These are phyloP conservation scores for Xylaria nigripes DNA, from an alignment of 495 filamentous ascomycete species.

Conservation along the genomic window DNA sequence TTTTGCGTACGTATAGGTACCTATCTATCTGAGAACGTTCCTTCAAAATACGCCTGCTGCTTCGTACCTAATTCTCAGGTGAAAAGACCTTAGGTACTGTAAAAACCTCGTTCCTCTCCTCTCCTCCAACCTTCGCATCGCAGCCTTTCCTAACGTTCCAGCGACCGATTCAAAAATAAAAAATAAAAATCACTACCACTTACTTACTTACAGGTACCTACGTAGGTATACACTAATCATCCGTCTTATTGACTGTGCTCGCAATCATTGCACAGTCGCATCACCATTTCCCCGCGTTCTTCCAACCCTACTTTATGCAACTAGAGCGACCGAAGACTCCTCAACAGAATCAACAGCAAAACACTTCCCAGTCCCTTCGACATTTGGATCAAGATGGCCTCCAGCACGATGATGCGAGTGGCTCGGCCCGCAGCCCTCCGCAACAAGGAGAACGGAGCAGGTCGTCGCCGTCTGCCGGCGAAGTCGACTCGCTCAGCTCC, in stretches of 20 bases:
- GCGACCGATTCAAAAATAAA: background rate
- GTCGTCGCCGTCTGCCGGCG: constrained; percentile 20
- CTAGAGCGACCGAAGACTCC: constrained; percentile 59
- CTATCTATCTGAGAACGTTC: too few relatives aligned
- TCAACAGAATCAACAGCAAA: constrained; percentile 42
- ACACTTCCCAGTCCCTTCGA: constrained; percentile 33
- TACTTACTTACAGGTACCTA: background rate
- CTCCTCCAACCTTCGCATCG: background rate
- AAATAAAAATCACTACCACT: background rate
- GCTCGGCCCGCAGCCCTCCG: constrained; percentile 19
- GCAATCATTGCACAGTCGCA: constrained; percentile 60
- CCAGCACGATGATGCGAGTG: constrained; percentile 42
- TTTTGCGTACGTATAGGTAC: too few relatives aligned
- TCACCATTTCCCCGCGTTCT: constrained; percentile 24
- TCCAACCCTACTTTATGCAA: constrained; percentile 73
- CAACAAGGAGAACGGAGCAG: constrained; percentile 21
- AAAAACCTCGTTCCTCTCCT: background rate
- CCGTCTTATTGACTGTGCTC: constrained; percentile 24
- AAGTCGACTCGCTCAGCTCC: constrained; percentile 9
- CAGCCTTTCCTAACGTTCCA: background rate
- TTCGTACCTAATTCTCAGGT: too few relatives aligned
- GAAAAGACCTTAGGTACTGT: background rate
- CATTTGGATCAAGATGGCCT: constrained; percentile 69
- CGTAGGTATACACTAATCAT: background rate
- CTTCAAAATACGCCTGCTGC: too few relatives aligned